Evolutionary conservation across 2,329 filamentous ascomycete genomes (phyloP).

Genomic region (Colletotrichum caudatum): DNA sequence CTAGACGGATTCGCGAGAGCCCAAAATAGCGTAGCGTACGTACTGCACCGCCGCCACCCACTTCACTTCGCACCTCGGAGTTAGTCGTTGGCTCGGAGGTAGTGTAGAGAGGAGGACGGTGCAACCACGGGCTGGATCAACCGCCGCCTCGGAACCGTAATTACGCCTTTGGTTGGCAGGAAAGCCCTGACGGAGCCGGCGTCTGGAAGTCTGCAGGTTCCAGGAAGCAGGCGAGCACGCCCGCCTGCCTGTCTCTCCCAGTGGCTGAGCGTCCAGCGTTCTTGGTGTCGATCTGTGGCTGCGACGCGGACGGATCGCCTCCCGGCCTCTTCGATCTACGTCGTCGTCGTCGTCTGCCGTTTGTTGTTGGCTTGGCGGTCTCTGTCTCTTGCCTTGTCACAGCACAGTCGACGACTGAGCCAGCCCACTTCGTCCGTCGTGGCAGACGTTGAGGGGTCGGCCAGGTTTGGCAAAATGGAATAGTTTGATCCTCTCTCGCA

Average conservation of each 20-base stretch:
- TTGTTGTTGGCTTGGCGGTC: slow-evolving; percentile 5
- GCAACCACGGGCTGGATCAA: slow-evolving; percentile 13
- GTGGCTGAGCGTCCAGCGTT: slow-evolving; percentile 19
- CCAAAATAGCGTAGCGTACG: not conserved
- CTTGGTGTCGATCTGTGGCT: slow-evolving; percentile 22
- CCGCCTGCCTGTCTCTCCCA: not conserved
- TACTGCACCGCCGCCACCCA: slow-evolving; percentile 8
- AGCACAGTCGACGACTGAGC: not conserved
- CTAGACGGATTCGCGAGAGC: not conserved
- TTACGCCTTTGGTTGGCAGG: too few species aligned
- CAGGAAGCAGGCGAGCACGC: not conserved
- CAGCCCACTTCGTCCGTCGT: slow-evolving; percentile 4
- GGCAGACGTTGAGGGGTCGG: slow-evolving; percentile 5
- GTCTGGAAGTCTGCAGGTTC: slow-evolving; percentile 1
- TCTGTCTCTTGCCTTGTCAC: not conserved
- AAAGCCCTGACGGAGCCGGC: not conserved
- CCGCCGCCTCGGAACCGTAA: too few species aligned
- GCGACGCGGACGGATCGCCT: slow-evolving; percentile 5
- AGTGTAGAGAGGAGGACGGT: not conserved
- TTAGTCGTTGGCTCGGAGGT: not conserved
- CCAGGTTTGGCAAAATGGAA: not conserved
- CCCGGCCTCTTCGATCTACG: not conserved
- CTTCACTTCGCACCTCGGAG: slow-evolving; percentile 2
- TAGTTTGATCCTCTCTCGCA: not conserved
- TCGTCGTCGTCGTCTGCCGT: not conserved